Conservation (phyloP, 805 yeast species). For the Teunomyces stri region DNA sequence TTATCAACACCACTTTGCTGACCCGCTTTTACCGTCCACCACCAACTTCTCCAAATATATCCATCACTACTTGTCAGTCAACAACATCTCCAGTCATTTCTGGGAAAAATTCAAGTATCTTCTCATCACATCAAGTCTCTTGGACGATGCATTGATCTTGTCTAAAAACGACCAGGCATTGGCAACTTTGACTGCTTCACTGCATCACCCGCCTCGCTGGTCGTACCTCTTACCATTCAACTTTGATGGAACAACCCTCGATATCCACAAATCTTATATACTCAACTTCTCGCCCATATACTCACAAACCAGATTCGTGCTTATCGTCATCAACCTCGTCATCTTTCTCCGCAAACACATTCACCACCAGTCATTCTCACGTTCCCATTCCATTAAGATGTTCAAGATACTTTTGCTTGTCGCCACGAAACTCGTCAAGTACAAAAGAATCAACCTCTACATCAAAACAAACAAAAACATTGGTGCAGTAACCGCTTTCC, state of each 20-base stretch:
- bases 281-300: constrained; percentile 12
- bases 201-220: neutral
- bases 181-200: constrained; percentile 5
- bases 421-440: constrained; percentile 27
- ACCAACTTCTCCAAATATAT: constrained; percentile 21
- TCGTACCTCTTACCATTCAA: constrained; percentile 7
- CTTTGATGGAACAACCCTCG: constrained; percentile 22
- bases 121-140: constrained; percentile 34
- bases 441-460: constrained; percentile 19
- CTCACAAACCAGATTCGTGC: constrained; percentile 13
- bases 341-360: constrained; percentile 27
- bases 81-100: constrained; percentile 18
- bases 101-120: constrained; percentile 44
- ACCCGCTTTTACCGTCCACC: constrained; percentile 9
- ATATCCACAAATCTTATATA: constrained; percentile 15
- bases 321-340: constrained; percentile 23
- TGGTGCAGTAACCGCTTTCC: constrained; percentile 25
- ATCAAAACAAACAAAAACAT: constrained; percentile 24
- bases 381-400: constrained; percentile 16
- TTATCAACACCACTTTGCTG: constrained; percentile 6
- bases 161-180: constrained; percentile 41
- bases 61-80: constrained; percentile 25
- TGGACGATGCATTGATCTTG: constrained; percentile 41
- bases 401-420: constrained; percentile 30
- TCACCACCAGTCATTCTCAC: constrained; percentile 3